Base-by-base conservation (phyloP, 495 filamentous ascomycete species). In the Cercophora newfieldiana region DNA sequence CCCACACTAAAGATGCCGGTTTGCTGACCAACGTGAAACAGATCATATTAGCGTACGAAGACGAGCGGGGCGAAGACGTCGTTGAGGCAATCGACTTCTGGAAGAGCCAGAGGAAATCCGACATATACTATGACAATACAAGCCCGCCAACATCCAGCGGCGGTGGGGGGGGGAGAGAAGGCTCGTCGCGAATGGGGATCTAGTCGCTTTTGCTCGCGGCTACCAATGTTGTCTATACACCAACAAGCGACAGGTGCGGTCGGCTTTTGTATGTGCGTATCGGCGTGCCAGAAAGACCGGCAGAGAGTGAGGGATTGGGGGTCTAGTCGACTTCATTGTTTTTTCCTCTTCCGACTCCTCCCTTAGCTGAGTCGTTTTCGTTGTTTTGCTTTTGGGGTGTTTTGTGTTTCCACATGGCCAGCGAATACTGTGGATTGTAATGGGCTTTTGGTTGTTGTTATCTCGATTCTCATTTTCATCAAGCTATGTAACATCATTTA, bases 81-180 rank as follows among this genome's bases (percentile, higher is more conserved):
- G 89, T 99, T 62, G 93, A 93, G 65, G 93, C 92, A 63, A 87
- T 99, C 75, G 96, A 99, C 79, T 99, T 99, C 81, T 99, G 95
- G 95, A 91, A 86, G 77, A 85, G 82, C 71, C 83, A 78, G 59
- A 72, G 79, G 51, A 80, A 78, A 67, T 79, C 78, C 21, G 78
- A 80, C 54, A 48, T 76, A 60, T 68, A 67, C 29, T 67, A 44
- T n/a, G 30, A 19, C 14, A 54, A 16, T 7, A 24, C 61, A 26
- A 48, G 31, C 54, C 25, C 25, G 16, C 63, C 62, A 8, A 26
- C 49, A 16, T 25, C 22, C 10, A 28, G 21, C 4, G 26, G 54
- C 26, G 28, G 24, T n/a, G 54, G 54, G 1, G 54, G 54, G 4
- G 54, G 54, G 4, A 57, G 54, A 30, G 54, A 57, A 57, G 54